Conservation (phyloP, 495 filamentous ascomycete species). For the Choiromyces venosus region DNA sequence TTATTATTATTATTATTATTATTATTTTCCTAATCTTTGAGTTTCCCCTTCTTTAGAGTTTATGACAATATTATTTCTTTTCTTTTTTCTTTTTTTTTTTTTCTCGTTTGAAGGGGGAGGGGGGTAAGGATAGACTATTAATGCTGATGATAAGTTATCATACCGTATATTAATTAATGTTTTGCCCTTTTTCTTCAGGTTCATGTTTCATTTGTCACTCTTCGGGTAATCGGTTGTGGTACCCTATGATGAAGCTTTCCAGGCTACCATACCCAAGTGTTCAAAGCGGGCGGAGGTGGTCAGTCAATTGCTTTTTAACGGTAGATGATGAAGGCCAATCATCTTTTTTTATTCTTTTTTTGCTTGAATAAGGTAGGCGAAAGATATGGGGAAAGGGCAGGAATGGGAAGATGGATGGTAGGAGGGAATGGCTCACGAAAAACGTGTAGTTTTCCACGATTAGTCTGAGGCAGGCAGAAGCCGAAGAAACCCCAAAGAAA, state of each 20-base stretch:
- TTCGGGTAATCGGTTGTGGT: not conserved
- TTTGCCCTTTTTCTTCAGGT: not conserved
- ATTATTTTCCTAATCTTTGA: not conserved
- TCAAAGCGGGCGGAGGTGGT: not conserved
- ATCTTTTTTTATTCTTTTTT: not conserved
- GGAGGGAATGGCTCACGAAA: constrained; percentile 3
- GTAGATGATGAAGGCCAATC: not conserved
- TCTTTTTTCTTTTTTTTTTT: not conserved
- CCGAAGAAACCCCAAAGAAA: constrained; percentile 1
- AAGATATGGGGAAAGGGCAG: not conserved
- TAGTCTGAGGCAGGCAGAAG: not conserved
- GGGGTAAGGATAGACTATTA: not conserved
- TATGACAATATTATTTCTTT: not conserved
- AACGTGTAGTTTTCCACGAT: not conserved
- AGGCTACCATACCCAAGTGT: not conserved
- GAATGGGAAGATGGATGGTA: too few species aligned
- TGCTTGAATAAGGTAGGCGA: not conserved
- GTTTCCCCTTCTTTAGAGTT: not conserved
- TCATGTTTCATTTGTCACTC: not conserved
- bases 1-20: too few species aligned
- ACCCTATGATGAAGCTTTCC: not conserved
- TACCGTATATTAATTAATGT: too few species aligned
- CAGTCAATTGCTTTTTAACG: not conserved
- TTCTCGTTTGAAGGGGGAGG: not conserved
- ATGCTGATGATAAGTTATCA: not conserved